Evolutionary conservation across 257 asterid species (phyloP), one percentile per base, ranked within the genome.

Genomic region (Parsonsia alboflavescens): DNA sequence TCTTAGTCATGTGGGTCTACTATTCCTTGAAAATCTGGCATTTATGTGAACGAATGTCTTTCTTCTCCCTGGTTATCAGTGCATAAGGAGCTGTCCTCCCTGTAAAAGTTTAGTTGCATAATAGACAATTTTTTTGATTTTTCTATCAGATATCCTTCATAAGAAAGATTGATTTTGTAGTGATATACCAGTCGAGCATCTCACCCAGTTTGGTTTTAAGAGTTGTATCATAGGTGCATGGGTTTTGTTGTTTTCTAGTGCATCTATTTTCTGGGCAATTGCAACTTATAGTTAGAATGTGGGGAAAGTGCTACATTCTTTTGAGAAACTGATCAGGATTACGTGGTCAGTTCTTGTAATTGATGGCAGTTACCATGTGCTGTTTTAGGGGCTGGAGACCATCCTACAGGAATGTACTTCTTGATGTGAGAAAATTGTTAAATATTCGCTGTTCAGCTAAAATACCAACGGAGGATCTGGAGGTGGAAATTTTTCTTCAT

Each of bases 321-420:
- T 66, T 9, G 42, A 45, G 48, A 72, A 13, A 52, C 15, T 42
- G 52, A n/a, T 50, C 50, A 52, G 58, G 68, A 77, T 28, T 4
- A 28, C 22, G 26, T 72, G 59, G 13, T 11, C 48, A 44, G 52
- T 62, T 45, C 16, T 41, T 62, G 57, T 63, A 45, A 50, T 16
- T 68, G 76, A 68, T 75, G 53, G 50, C 1, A 41, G 28, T 57
- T 62, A 66, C 30, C 52, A 46, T 71, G 56, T 77, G 61, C 56
- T 79, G 79, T 45, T 78, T 75, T 77, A 95, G 99, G 96, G 96
- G 97, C 78, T 85, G 90, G 96, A 88, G 99, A 73, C 99, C 99
- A 76, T 87, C 99, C 19, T 95, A 95, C 75, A 84, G 93, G 84
- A 86, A 83, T 45, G 94, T 89, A 76, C 78, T 95, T 83, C 97